Evolutionary conservation across 768 basidiomycete species (phyloP).

Genomic region (Trametes cingulata): DNA sequence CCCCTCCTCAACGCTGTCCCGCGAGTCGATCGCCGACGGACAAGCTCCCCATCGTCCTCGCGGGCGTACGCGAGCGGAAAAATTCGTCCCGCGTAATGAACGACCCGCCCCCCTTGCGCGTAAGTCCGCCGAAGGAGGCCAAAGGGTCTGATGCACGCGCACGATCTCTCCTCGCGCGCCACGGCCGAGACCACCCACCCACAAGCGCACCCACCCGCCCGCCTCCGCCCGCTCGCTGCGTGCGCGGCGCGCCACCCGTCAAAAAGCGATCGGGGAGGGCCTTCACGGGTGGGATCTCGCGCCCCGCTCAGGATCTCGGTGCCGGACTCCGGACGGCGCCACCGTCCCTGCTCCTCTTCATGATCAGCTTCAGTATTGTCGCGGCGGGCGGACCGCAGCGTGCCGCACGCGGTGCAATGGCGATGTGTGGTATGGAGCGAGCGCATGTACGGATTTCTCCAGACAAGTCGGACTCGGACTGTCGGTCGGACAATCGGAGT

Average conservation of each 20-base stretch:
- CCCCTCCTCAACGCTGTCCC: neutral
- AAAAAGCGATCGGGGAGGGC: neutral
- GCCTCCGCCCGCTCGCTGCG: neutral
- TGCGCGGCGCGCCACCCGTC: neutral
- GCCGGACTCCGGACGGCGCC: neutral
- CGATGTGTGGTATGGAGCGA: too few relatives aligned
- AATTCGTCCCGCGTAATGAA: neutral
- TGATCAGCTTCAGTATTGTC: too few relatives aligned
- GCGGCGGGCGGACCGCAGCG: neutral
- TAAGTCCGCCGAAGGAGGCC: neutral
- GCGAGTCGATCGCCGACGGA: neutral
- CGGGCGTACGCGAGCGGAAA: neutral
- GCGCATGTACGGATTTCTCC: too few relatives aligned
- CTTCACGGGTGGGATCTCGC: constrained; percentile 5
- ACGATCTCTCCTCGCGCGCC: neutral
- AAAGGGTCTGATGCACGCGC: neutral
- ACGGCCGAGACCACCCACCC: too few relatives aligned
- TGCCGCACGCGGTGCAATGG: too few relatives aligned
- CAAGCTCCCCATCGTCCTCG: too few relatives aligned
- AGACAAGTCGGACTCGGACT: too few relatives aligned
- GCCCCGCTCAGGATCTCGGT: constrained; percentile 4
- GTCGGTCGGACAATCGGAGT: too few relatives aligned
- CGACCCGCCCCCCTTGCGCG: neutral
- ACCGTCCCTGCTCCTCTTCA: neutral
- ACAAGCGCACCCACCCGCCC: neutral